Evolutionary conservation across 768 basidiomycete species (phyloP).

Genomic region (Trametes coccinea): DNA sequence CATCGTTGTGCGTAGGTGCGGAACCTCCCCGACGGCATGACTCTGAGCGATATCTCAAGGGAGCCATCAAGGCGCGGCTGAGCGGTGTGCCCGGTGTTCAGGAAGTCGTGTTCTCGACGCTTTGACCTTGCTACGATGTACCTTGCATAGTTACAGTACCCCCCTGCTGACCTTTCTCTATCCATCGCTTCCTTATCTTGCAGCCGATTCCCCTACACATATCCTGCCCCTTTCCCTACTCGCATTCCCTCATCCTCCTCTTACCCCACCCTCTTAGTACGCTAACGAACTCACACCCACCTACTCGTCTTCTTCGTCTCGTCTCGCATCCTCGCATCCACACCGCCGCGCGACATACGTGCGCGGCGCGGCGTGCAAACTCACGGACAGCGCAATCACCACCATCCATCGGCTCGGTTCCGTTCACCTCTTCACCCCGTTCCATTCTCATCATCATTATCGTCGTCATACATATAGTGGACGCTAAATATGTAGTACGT

Average conservation of each 20-base stretch:
- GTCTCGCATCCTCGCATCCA: too few relatives aligned
- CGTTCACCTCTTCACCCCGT: neutral
- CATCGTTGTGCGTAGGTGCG: slow-evolving; percentile 18
- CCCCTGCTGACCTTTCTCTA: neutral
- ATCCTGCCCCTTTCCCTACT: neutral
- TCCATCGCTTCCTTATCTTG: neutral
- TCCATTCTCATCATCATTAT: neutral
- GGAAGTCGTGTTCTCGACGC: neutral
- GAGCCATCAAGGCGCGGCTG: slow-evolving; percentile 23
- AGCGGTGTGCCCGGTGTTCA: neutral
- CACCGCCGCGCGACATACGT: too few relatives aligned
- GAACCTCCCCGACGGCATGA: slow-evolving; percentile 27
- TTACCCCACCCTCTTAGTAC: too few relatives aligned
- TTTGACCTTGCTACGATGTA: neutral
- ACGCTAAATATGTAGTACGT: slow-evolving; percentile 4
- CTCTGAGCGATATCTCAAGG: slow-evolving; percentile 25
- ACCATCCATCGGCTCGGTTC: too few relatives aligned
- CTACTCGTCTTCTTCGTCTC: too few relatives aligned
- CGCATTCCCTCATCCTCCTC: neutral
- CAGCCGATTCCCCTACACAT: neutral
- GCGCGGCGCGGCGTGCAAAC: too few relatives aligned
- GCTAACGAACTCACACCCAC: too few relatives aligned
- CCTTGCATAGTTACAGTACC: neutral
- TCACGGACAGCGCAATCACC: neutral
- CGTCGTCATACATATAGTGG: neutral